Base-by-base conservation (phyloP, 345 rosid species). In the Physaria fendleri region DNA sequence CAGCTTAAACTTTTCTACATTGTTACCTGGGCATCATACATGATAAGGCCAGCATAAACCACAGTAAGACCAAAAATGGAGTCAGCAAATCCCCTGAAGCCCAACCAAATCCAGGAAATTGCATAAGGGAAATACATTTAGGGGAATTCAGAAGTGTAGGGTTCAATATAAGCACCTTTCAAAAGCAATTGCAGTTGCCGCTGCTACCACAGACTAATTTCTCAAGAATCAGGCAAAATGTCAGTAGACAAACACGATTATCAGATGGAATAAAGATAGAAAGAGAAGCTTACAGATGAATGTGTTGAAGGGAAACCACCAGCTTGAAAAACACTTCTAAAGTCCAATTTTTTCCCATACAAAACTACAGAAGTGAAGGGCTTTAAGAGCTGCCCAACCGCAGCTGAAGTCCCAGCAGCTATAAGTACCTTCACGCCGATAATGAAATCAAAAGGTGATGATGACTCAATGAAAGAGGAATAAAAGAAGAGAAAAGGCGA, bases 291-390 rank as follows among this genome's bases (percentile, higher is more conserved):
- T 64, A 71, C 70, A 44, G 76, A 71, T 0, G 98, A 91, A 80
- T 91, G 96, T 28, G 95, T 77, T 37, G 98, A 91, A 69, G 98
- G 98, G 79, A 88, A 88, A 22, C 98, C 98, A 4, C 98, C 98
- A 41, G 98, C 79, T 52, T 73, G 88, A 25, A 85, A 32, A 2
- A 81, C 76, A 46, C 77, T 40, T 74, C 47, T 81, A 46, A 81
- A 72, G 61, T 91, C 87, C 13, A 91, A 63, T n/a, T 73, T 71
- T 73, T 49, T 84, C 38, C 83, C 80, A 58, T 84, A 84, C 2
- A 85, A 67, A 51, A 85, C 51, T 3, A 74, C 71, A 5, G 75
- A 68, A 32, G 98, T 85, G 71, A 88, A 76, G 4, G 95, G 95
- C 78, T 91, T 91, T 5, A 81, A 75, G 55, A 91, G 79, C 80